Evolutionary conservation across 2,329 filamentous ascomycete species (phyloP).

Genomic region (Trichophyton verrucosum): DNA sequence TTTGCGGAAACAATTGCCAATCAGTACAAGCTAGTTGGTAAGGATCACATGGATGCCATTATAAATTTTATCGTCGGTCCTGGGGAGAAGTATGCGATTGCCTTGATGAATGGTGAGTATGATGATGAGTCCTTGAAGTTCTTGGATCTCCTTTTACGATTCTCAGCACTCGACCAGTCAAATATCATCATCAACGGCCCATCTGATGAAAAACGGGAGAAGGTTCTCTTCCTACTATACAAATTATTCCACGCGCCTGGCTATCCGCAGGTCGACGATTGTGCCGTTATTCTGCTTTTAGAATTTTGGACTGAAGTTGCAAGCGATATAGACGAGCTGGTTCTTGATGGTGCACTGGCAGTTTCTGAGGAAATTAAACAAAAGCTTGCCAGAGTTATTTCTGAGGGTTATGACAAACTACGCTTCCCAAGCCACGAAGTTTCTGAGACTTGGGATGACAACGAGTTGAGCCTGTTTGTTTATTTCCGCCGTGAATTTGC

Average conservation of each 20-base stretch:
- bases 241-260: slow-evolving; percentile 30
- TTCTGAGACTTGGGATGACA: slow-evolving; percentile 29
- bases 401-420: slow-evolving; percentile 33
- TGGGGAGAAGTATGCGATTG: slow-evolving; percentile 23
- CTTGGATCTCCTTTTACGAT: slow-evolving; percentile 30
- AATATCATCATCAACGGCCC: slow-evolving; percentile 21
- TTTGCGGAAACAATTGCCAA: slow-evolving; percentile 24
- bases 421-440: slow-evolving; percentile 26
- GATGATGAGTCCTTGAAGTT: slow-evolving; percentile 29
- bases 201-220: slow-evolving; percentile 22
- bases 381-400: slow-evolving; percentile 29
- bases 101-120: slow-evolving; percentile 25
- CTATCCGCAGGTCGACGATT: slow-evolving; percentile 30
- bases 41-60: slow-evolving; percentile 19
- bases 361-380: slow-evolving; percentile 23
- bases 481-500: slow-evolving; percentile 35
- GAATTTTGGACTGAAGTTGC: slow-evolving; percentile 34
- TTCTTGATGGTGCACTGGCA: slow-evolving; percentile 20
- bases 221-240: slow-evolving; percentile 27
- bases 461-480: slow-evolving; percentile 32
- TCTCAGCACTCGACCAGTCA: slow-evolving; percentile 22
- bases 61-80: slow-evolving; percentile 26
- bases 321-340: slow-evolving; percentile 26
- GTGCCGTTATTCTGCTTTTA: slow-evolving; percentile 25
- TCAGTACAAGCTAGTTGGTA: slow-evolving; percentile 19